Percentiles rank a stretch among this genome's conserved stretches.
Evolutionary conservation across 345 rosid species (phyloP).

Genomic region (Tarenaya hassleriana): DNA sequence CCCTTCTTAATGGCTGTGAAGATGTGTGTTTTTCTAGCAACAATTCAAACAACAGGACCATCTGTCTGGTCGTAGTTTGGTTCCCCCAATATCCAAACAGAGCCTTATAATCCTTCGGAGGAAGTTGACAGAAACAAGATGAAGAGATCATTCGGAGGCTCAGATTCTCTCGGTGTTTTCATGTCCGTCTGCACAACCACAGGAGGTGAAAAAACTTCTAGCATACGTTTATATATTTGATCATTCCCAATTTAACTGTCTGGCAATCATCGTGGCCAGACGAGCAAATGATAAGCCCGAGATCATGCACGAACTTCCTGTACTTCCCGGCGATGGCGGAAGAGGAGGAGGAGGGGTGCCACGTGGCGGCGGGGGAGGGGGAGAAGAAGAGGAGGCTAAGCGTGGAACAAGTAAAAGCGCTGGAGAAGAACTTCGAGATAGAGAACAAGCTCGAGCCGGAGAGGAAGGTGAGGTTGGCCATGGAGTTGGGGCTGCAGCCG

Average conservation of each 20-base stretch:
- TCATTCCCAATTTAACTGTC: too few species aligned
- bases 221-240: background rate
- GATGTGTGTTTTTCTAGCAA: background rate
- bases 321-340: constrained; percentile 55
- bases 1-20: constrained; percentile 15
- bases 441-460: constrained; percentile 87
- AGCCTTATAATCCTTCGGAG: too few species aligned
- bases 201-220: constrained; percentile 39
- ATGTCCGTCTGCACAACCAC: constrained; percentile 61
- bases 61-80: too few species aligned
- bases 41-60: too few species aligned
- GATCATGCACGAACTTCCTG: constrained; percentile 41
- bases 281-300: constrained; percentile 48
- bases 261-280: constrained; percentile 36
- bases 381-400: constrained; percentile 80
- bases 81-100: too few species aligned
- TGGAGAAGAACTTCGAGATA: constrained; percentile 80
- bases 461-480: constrained; percentile 73
- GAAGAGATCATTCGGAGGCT: constrained; percentile 85
- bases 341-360: constrained; percentile 50
- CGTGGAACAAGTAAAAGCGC: constrained; percentile 73
- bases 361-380: constrained; percentile 18
- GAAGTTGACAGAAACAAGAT: constrained; percentile 26
- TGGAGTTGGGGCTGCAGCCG: constrained; percentile 72
- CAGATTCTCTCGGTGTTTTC: constrained; percentile 77